A percentile compares a stretch with the other conserved stretches of the same genome.
These are phyloP conservation scores for Neofusicoccum kwambonambiense DNA, from an alignment of 2,329 filamentous ascomycete species.

Conservation along the genomic window DNA sequence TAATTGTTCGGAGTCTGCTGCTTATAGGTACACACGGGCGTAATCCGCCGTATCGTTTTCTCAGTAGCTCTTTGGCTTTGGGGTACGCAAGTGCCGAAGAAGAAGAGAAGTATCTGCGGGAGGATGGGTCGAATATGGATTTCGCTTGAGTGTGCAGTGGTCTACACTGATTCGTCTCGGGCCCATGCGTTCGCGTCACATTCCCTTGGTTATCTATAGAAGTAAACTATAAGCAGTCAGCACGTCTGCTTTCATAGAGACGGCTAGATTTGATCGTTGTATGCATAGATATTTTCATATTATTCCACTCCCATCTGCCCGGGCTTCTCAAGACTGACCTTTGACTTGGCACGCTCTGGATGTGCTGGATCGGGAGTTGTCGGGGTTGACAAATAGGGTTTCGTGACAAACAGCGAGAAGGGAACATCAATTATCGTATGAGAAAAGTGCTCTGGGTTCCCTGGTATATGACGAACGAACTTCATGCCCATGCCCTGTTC, in stretches of 20 bases:
- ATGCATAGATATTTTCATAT: not conserved
- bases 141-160: not conserved
- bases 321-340: not conserved
- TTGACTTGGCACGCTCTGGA: not conserved
- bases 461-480: not conserved
- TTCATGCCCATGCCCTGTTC: slow-evolving; percentile 48
- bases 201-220: not conserved
- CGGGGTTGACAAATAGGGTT: not conserved
- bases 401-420: slow-evolving; percentile 1
- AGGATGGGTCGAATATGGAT: not conserved
- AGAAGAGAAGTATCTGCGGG: not conserved
- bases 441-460: not conserved
- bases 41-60: no score
- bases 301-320: not conserved
- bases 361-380: no score
- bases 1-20: not conserved
- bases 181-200: not conserved
- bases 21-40: not conserved
- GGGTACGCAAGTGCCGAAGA: no score
- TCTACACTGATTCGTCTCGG: not conserved
- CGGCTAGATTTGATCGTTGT: not conserved
- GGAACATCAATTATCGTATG: not conserved
- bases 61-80: not conserved
- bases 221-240: not conserved
- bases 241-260: not conserved